Base-by-base conservation (phyloP, 2,329 filamentous ascomycete genomes). In the Achaetomium macrosporum region DNA sequence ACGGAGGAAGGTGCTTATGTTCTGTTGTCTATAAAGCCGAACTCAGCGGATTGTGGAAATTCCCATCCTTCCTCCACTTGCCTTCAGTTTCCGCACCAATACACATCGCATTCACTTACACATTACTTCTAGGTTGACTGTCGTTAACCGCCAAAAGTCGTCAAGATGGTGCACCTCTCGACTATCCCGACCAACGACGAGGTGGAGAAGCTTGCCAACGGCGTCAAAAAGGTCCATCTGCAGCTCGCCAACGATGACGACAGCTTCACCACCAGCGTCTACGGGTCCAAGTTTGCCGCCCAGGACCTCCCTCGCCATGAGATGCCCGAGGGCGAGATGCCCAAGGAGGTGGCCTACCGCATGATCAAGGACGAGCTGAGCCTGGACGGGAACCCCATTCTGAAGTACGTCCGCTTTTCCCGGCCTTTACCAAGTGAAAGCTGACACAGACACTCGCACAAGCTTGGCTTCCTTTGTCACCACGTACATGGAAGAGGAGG, bases 401-500 rank as follows among this genome's bases (percentile, higher is more conserved):
- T 95, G 58, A 89, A 86, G 84, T 88, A 72, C 61, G 77, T 66
- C n/a, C 0, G 1, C 13, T 15, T 33, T 33, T 42, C 13, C 20
- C 41, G n/a, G 16, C 45, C 29, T 10, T 6, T 20, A 9, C 31
- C 7, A 17, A 13, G 17, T 13, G 12, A 2, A 37, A 2, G 19
- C 33, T 54, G 19, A 50, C 44, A 31, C 11, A 42, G 41, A 9
- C 19, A 17, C 13, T 42, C 42, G 50, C 55, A 35, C 30, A 49
- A 93, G 89, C 70, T 72, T 97, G 63, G 91, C 92, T 30, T 91
- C 86, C 36, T 97, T 97, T 66, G 90, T 96, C 60, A 96, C 91
- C 1, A 96, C 92, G 1, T 96, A 95, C 75, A 96, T 96, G 90
- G 91, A 96, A 74, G 88, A 96, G 42, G 92, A 96, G 71, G 91